Base-by-base conservation (phyloP, 2,329 filamentous ascomycete genomes). In the Penicillium sp. region DNA sequence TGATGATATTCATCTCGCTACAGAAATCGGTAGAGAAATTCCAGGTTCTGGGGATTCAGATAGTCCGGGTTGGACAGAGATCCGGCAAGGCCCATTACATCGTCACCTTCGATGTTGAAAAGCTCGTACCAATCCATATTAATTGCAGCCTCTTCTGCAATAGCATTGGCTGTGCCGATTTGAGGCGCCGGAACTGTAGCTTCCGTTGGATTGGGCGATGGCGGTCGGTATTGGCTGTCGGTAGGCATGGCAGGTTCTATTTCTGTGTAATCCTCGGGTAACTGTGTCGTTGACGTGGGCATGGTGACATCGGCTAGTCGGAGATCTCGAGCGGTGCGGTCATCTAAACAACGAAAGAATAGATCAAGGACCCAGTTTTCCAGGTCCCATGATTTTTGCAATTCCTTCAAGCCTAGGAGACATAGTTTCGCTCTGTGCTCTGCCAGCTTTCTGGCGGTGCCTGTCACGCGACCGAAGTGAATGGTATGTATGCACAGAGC, bases 361-460 rank as follows among this genome's bases (percentile, higher is more conserved):
- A 80, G 63, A 55, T 80, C 71, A 3, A 80, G 60, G 0, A 80
- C 74, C 75, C 76, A 77, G 50, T 80, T 80, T 13, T 77, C 77
- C 8, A 80, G 63, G 45, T 79, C 77, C 79, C 78, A 81, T 0
- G 75, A 77, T 48, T 75, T 77, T 52, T 80, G 79, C 8, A 81
- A 60, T 54, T 81, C 79, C 46, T 78, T 73, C 0, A 81, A 58
- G 0, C 78, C 77, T 16, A 81, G 58, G 0, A 81, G 62, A 52
- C 78, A 81, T 0, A 81, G 55, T n/a, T 79, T 75, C 0, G 78
- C 77, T 24, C 79, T 70, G 50, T 79, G 75, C 53, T 81, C 78
- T 13, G 78, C 76, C 1, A 80, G 66, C n/a, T 75, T 75, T 5
- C 73, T 66, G 2, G 73, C 70, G 3, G 74, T 75, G 4, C 73